Evolutionary conservation across 345 rosid genomes (phyloP).

Genomic region (Bruguiera sexangula): DNA sequence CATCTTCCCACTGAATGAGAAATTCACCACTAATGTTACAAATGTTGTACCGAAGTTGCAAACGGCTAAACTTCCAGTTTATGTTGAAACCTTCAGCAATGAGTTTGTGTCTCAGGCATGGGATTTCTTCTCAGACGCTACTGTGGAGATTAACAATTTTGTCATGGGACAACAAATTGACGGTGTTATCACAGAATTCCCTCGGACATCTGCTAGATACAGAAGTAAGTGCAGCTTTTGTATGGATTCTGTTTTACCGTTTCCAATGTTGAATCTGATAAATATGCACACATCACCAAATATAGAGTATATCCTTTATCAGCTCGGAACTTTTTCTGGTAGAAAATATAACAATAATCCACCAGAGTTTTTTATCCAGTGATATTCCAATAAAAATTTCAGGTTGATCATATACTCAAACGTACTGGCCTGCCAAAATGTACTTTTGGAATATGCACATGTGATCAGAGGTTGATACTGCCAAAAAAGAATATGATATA

Average conservation of each 20-base stretch:
- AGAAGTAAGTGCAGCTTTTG: slow-evolving; percentile 51
- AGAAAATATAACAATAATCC: too few relatives aligned
- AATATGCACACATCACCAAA: neutral
- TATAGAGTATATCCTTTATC: neutral
- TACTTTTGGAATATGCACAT: neutral
- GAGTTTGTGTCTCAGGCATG: slow-evolving; percentile 85
- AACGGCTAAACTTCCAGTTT: slow-evolving; percentile 55
- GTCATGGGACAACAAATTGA: slow-evolving; percentile 21
- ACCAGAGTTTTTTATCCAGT: too few relatives aligned
- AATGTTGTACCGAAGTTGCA: slow-evolving; percentile 50
- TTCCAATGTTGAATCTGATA: neutral
- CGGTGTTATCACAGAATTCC: slow-evolving; percentile 82
- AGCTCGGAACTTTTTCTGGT: neutral
- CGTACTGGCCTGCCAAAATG: too few relatives aligned
- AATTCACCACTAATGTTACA: slow-evolving; percentile 40
- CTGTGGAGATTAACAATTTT: slow-evolving; percentile 65
- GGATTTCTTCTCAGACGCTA: slow-evolving; percentile 82
- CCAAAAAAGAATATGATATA: neutral
- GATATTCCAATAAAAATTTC: neutral
- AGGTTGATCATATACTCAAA: neutral
- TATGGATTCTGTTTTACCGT: neutral
- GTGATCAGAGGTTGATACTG: neutral
- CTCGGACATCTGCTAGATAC: slow-evolving; percentile 64
- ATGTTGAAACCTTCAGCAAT: slow-evolving; percentile 63
- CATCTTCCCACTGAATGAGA: slow-evolving; percentile 27